Evolutionary conservation across 176 grass and related monocot species (phyloP).

Genomic region (Oropetium thomaeum): DNA sequence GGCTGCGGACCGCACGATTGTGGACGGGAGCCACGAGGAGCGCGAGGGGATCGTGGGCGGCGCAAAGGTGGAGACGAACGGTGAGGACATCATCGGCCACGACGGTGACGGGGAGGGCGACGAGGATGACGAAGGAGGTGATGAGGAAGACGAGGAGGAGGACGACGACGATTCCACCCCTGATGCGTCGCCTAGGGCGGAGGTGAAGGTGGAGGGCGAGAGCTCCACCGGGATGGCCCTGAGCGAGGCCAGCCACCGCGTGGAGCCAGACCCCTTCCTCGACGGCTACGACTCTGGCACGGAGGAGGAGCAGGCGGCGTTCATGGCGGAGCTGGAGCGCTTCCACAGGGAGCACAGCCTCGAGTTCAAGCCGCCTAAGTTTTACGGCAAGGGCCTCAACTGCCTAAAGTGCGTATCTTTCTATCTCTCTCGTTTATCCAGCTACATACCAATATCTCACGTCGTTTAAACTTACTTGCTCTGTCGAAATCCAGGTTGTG

Average conservation of each 20-base stretch:
- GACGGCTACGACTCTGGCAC: slow-evolving; percentile 87
- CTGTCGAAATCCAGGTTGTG: slow-evolving; percentile 73
- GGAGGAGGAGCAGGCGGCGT: slow-evolving; percentile 86
- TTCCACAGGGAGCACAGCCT: slow-evolving; percentile 75
- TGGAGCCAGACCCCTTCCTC: slow-evolving; percentile 57
- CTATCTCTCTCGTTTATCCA: not conserved
- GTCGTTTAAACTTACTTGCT: slow-evolving; percentile 20
- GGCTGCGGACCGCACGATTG: not conserved
- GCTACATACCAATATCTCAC: not conserved
- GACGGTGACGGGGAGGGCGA: slow-evolving; percentile 41
- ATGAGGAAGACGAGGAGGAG: slow-evolving; percentile 29
- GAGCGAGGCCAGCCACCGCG: slow-evolving; percentile 37
- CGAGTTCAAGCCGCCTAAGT: slow-evolving; percentile 98
- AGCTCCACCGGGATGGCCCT: slow-evolving; percentile 28
- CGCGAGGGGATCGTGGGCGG: slow-evolving; percentile 14
- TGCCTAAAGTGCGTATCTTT: slow-evolving; percentile 79
- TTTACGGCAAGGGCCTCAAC: slow-evolving; percentile 96
- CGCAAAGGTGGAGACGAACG: slow-evolving; percentile 35
- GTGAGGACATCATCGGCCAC: slow-evolving; percentile 41
- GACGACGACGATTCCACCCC: slow-evolving; percentile 45
- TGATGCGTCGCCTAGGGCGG: slow-evolving; percentile 40
- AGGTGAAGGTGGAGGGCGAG: slow-evolving; percentile 45
- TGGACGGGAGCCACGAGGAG: slow-evolving; percentile 1
- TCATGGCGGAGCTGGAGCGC: slow-evolving; percentile 89
- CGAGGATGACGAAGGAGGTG: slow-evolving; percentile 24